Conservation (phyloP, 805 yeast genomes). For the Kodamaea restingae region DNA sequence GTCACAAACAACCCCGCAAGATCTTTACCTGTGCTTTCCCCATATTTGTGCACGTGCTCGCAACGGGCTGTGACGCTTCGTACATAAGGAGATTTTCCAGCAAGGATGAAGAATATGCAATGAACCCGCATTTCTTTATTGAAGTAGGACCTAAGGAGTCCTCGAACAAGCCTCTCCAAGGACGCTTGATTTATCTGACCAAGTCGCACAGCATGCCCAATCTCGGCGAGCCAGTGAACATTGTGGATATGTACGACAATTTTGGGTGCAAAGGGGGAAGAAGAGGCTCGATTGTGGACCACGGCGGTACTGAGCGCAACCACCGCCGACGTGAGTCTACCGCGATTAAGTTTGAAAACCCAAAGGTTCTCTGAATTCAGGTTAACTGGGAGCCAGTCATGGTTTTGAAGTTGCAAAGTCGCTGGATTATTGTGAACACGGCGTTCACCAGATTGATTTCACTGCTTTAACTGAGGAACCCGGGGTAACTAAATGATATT, state of each 20-base stretch:
- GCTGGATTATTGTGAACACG: too few relatives aligned
- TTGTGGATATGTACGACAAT: constrained; percentile 4
- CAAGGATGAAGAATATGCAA: neutral
- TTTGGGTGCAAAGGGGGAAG: constrained; percentile 2
- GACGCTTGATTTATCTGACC: constrained; percentile 5
- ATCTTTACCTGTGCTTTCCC: neutral
- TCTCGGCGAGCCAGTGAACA: constrained; percentile 4
- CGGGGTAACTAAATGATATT: too few relatives aligned
- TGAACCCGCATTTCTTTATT: constrained; percentile 7
- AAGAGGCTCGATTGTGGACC: constrained; percentile 3
- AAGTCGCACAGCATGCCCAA: constrained; percentile 9
- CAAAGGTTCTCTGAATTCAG: constrained; percentile 15
- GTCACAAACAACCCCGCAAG: neutral
- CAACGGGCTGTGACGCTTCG: too few relatives aligned
- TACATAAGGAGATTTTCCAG: too few relatives aligned
- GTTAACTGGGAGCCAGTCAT: too few relatives aligned
- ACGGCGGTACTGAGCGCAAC: constrained; percentile 12
- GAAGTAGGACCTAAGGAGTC: neutral
- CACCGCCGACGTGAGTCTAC: constrained; percentile 45
- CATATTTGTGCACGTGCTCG: too few relatives aligned
- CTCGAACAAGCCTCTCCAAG: constrained; percentile 4
- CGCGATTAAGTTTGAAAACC: constrained; percentile 44
- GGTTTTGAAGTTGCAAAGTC: too few relatives aligned
- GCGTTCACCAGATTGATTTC: too few relatives aligned
- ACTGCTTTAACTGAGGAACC: too few relatives aligned